Evolutionary conservation across 1,284 basidiomycete species (phyloP).

Genomic region (Flammula alnicola): DNA sequence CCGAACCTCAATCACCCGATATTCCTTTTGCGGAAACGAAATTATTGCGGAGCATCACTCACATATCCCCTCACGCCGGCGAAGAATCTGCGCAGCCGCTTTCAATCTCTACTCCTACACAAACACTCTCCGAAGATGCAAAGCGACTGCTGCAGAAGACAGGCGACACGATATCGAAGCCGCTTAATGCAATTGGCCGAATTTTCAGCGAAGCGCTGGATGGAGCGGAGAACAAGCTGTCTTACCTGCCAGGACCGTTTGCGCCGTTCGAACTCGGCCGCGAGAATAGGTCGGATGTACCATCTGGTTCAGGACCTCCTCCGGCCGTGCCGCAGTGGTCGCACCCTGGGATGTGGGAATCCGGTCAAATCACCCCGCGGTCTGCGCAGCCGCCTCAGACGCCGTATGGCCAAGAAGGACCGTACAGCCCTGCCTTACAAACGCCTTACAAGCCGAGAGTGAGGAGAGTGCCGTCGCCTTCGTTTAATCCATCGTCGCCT

Average conservation of each 20-base stretch:
- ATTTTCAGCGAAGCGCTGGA: constrained; percentile 85
- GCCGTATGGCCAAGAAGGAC: constrained; percentile 39
- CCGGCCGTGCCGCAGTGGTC: constrained; percentile 38
- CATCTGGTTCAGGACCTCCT: no score
- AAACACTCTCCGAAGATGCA: constrained; percentile 77
- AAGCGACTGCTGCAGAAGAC: constrained; percentile 84
- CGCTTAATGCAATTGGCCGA: constrained; percentile 83
- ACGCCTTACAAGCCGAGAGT: constrained; percentile 79
- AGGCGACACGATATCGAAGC: constrained; percentile 87
- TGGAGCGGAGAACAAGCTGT: constrained; percentile 50
- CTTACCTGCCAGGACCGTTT: constrained; percentile 66
- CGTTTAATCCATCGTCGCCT: constrained; percentile 31
- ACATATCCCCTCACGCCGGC: constrained; percentile 57
- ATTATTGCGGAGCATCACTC: constrained; percentile 24
- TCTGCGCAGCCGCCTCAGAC: constrained; percentile 43
- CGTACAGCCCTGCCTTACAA: constrained; percentile 47
- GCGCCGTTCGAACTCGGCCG: constrained; percentile 61
- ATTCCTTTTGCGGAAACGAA: constrained; percentile 34
- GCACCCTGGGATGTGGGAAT: constrained; percentile 40
- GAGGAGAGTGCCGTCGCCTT: constrained; percentile 51
- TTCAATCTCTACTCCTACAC: constrained; percentile 63
- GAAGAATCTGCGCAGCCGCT: constrained; percentile 87
- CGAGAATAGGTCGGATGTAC: constrained; percentile 38
- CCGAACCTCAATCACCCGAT: constrained; percentile 55
- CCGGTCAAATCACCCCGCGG: constrained; percentile 33